Evolutionary conservation across 176 grass and related monocot genomes (phyloP), one percentile per base, ranked within the genome.

Genomic region (Carex pumila): DNA sequence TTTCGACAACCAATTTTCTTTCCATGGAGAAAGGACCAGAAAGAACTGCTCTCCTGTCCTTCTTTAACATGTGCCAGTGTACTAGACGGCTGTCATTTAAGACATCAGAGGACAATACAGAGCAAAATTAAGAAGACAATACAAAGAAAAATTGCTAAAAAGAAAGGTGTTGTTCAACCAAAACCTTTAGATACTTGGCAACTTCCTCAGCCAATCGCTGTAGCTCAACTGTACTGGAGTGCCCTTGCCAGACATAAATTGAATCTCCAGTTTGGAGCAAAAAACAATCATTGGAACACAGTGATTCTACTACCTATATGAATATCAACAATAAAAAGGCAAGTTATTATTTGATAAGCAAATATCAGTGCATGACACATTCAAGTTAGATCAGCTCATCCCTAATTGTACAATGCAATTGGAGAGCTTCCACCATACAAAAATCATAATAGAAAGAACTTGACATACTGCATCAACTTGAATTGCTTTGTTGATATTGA

Each of bases 111-210:
- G 18, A 56, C 21, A 13, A 29, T 25, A 7, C 12, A 39, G 21
- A 81, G 6, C 0, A 5, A 7, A 19, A 39, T 0, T 22, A 81
- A 64, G 4, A 45, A 19, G 36, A 18, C 15, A 36, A 79, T 18
- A 39, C 3, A 32, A 59, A 81, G 8, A 0, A 61, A 64, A 81
- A 81, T 81, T 81, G 34, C 12, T 30, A 34, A 54, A 79, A 57
- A 29, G 7, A 37, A 17, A 17, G 25, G 25, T 57, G 55, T 37
- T 57, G 25, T 15, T 58, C 25, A 60, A 41, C 12, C 7, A 76
- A 87, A 93, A 98, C 96, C 93, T 98, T 98, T 61, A 95, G 87
- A 90, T 94, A 91, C 65, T 98, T 92, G 74, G 96, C 89, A 83
- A 95, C 83, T 88, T 93, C 83, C 82, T 84, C 49, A 86, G 93